Conservation (phyloP, 2,329 filamentous ascomycete species). For the Fusarium proliferatum region DNA sequence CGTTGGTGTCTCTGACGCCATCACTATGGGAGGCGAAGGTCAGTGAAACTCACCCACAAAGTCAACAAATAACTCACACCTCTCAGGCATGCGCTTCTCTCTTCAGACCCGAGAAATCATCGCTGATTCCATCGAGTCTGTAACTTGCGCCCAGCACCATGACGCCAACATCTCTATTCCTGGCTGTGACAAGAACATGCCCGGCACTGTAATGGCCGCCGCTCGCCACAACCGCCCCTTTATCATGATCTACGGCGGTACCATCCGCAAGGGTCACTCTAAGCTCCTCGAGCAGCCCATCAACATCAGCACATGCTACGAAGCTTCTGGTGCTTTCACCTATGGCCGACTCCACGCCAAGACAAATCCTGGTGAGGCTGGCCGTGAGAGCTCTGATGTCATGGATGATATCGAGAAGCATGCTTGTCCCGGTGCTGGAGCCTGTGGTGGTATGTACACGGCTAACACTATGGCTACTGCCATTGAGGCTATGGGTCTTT, state of each 20-base stretch:
- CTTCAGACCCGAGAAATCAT: conserved; percentile 92
- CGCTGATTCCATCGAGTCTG: conserved; percentile 92
- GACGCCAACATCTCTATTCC: conserved; percentile 95
- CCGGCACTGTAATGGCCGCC: conserved; percentile 89
- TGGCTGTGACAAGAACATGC: conserved; percentile 98
- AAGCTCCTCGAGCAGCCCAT: conserved; percentile 79
- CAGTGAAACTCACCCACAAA: conserved; percentile 34
- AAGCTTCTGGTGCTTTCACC: conserved; percentile 83
- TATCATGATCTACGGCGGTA: conserved; percentile 95
- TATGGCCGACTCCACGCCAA: conserved; percentile 82
- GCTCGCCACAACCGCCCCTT: conserved; percentile 91
- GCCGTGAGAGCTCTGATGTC: conserved; percentile 79
- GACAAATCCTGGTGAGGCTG: conserved; percentile 67
- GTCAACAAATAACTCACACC: not conserved
- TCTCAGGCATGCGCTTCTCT: conserved; percentile 88
- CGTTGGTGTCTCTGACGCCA: conserved; percentile 87
- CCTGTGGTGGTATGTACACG: conserved; percentile 88
- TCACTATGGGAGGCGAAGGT: conserved; percentile 96
- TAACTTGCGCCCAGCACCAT: conserved; percentile 91
- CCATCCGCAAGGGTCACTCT: conserved; percentile 88
- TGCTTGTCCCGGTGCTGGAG: conserved; percentile 73
- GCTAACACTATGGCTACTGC: conserved; percentile 92
- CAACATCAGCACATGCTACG: conserved; percentile 90
- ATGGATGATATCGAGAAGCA: conserved; percentile 84
- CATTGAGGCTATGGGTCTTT: conserved; percentile 89